phyloP scores from a whole-genome alignment of 208 protist species.

The Kentomonas sorsogonicus region DNA sequence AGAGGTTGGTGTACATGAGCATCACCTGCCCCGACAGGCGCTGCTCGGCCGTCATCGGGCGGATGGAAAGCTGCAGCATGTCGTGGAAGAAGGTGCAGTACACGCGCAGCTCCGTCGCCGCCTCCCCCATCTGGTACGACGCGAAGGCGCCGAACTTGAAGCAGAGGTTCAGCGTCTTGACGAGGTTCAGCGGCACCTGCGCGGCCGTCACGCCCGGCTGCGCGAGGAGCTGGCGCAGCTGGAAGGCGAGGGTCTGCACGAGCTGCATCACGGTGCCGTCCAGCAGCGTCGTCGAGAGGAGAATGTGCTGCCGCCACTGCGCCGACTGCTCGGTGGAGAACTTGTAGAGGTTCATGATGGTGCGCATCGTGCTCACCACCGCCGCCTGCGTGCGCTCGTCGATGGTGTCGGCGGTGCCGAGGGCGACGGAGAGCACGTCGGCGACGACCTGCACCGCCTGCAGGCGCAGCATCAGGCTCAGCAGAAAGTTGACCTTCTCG shows the following conservation, averaged over 20 bases:
- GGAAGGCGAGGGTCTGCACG: conserved; percentile 45
- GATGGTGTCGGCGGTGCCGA: conserved; percentile 20
- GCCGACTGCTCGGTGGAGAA: conserved; percentile 64
- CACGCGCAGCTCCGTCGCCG: conserved; percentile 50
- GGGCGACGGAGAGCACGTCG: conserved; percentile 70
- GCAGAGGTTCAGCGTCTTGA: conserved; percentile 69
- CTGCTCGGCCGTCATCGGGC: conserved; percentile 40
- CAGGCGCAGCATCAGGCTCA: conserved; percentile 81
- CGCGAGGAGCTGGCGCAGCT: conserved; percentile 36
- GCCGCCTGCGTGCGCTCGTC: conserved; percentile 25
- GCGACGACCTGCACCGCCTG: conserved; percentile 79
- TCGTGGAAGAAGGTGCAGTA: conserved; percentile 83
- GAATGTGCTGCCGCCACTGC: conserved; percentile 88
- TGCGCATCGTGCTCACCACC: conserved; percentile 81
- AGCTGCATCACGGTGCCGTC: conserved; percentile 69
- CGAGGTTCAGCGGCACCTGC: conserved; percentile 34
- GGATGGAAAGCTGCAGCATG: conserved; percentile 70
- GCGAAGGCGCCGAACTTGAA: conserved; percentile 79
- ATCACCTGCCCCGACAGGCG: conserved; percentile 53
- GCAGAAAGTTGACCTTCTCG: conserved; percentile 84
- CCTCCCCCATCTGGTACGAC: conserved; percentile 76
- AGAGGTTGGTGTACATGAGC: conserved; percentile 77
- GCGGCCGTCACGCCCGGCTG: conserved; percentile 18
- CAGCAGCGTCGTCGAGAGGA: conserved; percentile 81
- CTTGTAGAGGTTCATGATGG: conserved; percentile 90